Base-by-base conservation (phyloP, 202 grass and related monocot species). In the Panicum virgatum region DNA sequence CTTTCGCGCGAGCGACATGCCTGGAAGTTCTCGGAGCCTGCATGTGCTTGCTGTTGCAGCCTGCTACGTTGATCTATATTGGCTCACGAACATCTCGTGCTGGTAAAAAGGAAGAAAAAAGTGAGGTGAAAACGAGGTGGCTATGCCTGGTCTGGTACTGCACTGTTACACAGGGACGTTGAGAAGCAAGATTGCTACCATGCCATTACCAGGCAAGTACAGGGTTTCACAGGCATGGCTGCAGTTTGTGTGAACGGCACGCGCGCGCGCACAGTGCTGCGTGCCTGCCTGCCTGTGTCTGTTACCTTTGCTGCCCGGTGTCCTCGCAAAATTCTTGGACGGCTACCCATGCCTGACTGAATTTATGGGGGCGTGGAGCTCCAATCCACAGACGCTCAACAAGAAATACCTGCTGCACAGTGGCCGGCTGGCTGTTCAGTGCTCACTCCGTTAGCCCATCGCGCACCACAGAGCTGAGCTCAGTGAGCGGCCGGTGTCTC, bases 281-380 rank as follows among this genome's bases (percentile, higher is more conserved):
- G 66, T 78, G 32, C 29, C 79, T 37, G n/a, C n/a, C n/a, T 78
- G 32, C 29, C 79, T 37, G 66, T 78, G 32, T 2, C 79, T 37
- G 45, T 20, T 30, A 66, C 80, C 66, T 38, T 79, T 79, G 85
- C 72, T 76, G 25, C 19, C 19, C 20, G 10, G 80, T 39, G 45
- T 60, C 48, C 69, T 86, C 65, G 37, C 38, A 77, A 15, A 60
- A 78, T 83, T 39, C 47, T 44, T 87, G 36, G 80, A 40, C 29
- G 56, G 66, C 52, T 72, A 78, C 73, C 58, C 74, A 73, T 34
- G 65, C 78, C 88, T 51, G 54, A 69, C 88, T 51, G 54, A 69
- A 73, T 59, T 89, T 43, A 82, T 73, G 87, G 30, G 30, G 58
- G 5, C 46, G 20, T 18, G 63, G 78, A 71, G 87, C 47, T 66